These are phyloP conservation scores for Immersiporthe knoxdaviesiana DNA, from an alignment of 2,329 filamentous ascomycete species.

Conservation along the genomic window DNA sequence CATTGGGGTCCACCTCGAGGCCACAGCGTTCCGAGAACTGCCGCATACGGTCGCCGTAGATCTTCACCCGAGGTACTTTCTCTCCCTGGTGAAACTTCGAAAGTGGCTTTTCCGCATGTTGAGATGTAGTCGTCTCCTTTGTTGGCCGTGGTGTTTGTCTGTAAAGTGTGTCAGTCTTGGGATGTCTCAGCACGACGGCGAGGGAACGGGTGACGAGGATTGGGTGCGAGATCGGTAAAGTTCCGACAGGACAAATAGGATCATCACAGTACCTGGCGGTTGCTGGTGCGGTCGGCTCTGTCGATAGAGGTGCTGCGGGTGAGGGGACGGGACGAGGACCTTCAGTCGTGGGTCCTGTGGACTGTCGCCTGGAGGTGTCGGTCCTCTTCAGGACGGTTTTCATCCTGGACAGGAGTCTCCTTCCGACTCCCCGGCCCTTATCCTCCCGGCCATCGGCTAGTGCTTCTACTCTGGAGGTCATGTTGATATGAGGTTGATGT, in stretches of 20 bases:
- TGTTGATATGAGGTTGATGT: slow-evolving; percentile 33
- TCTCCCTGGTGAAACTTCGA: slow-evolving; percentile 34
- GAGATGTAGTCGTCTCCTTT: slow-evolving; percentile 33
- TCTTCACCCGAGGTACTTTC: slow-evolving; percentile 51
- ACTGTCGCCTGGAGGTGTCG: slow-evolving; percentile 40
- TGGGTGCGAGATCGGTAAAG: neutral
- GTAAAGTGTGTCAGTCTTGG: slow-evolving; percentile 12
- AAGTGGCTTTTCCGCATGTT: slow-evolving; percentile 27
- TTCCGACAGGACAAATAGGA: neutral
- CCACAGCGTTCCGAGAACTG: slow-evolving; percentile 60
- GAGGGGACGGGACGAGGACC: neutral
- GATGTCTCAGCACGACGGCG: neutral
- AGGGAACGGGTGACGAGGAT: too few relatives aligned
- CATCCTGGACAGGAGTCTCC: slow-evolving; percentile 49
- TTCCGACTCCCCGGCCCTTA: slow-evolving; percentile 53
- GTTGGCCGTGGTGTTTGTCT: slow-evolving; percentile 15
- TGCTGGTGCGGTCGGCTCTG: slow-evolving; percentile 1
- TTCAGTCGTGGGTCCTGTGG: slow-evolving; percentile 24
- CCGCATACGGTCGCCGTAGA: slow-evolving; percentile 61
- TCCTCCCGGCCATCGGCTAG: slow-evolving; percentile 42
- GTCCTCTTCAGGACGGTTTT: slow-evolving; percentile 55
- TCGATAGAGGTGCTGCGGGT: neutral
- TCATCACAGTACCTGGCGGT: slow-evolving; percentile 20
- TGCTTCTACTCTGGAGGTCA: slow-evolving; percentile 49
- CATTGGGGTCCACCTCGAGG: slow-evolving; percentile 56